Evolutionary conservation across 257 asterid species (phyloP).

Genomic region (Cinchona pubescens): DNA sequence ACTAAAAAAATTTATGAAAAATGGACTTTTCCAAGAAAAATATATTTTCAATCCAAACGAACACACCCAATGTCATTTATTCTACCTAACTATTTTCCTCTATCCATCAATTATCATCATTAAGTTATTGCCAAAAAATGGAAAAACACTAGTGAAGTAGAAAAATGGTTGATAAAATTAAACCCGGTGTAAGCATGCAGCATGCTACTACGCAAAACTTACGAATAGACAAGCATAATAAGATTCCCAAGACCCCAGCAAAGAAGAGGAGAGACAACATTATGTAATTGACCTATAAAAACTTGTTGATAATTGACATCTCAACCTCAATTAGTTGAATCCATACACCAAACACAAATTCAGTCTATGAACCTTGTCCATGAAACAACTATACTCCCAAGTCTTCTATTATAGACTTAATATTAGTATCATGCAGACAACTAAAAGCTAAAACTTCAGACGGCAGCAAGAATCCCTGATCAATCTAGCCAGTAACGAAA

Average conservation of each 20-base stretch:
- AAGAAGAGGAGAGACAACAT: neutral
- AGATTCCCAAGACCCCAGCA: neutral
- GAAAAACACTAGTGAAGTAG: too few relatives aligned
- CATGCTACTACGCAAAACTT: neutral
- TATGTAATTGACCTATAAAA: neutral
- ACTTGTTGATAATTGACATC: conserved; percentile 16
- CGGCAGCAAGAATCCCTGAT: neutral
- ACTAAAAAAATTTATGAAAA: too few relatives aligned
- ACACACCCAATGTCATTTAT: too few relatives aligned
- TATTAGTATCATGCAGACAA: neutral
- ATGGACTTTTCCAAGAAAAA: too few relatives aligned
- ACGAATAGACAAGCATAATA: neutral
- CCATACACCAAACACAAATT: neutral
- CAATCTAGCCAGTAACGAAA: neutral
- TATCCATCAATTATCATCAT: too few relatives aligned
- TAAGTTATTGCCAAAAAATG: too few relatives aligned
- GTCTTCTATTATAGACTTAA: neutral
- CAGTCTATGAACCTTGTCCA: neutral
- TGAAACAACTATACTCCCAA: neutral
- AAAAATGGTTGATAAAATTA: neutral
- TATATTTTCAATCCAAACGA: too few relatives aligned
- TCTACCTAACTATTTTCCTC: too few relatives aligned
- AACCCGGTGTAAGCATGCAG: too few relatives aligned
- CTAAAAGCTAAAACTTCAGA: neutral
- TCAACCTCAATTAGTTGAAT: conserved; percentile 18